Evolutionary conservation across 768 basidiomycete species (phyloP), one percentile per base, ranked within the genome.

Genomic region (Tulasnella sp.): DNA sequence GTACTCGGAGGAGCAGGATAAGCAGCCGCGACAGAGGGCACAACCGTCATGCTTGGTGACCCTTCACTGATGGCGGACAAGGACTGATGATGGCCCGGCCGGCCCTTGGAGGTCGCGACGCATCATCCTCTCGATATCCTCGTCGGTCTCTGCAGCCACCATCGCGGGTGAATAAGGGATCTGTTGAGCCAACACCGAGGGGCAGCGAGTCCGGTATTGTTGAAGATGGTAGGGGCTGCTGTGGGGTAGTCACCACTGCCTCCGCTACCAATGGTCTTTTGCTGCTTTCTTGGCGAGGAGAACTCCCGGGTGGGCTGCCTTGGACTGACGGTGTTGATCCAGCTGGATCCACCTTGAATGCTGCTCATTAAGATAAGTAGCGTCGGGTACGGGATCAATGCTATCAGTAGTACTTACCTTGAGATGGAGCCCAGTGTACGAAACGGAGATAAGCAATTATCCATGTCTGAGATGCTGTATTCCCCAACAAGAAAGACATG

Each of bases 171-270:
- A 43, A 56, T 19, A 46, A 43, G n/a, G 44, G 31, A 8, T 24
- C 15, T 38, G 34, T 17, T 53, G 49, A 11, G 48, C 46, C 4
- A 62, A 50, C 12, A 60, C 62, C 3, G 62, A 17, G 62, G 62
- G 2, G 61, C 29, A 17, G 27, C 41, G 15, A 63, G 24, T 8
- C 68, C 68, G 1, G 67, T 65, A 43, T 68, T 66, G 45, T 49
- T 30, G 53, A 63, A 69, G 54, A 69, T 67, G n/a, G 63, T 49
- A 17, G 65, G 57, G 0, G 63, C 41, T 44, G 19, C 54, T 5
- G 34, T 38, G 34, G 15, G 34, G 15, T 38, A 38, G 34, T 38
- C 34, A n/a, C n/a, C n/a, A n/a, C n/a, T n/a, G 34, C 34, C 34
- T 7, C 34, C 15, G 15, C 34, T 15, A 38, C 34, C 34, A 15